Evolutionary conservation across 73 alveolate species (phyloP).

Genomic region (Paramecium caudatum): DNA sequence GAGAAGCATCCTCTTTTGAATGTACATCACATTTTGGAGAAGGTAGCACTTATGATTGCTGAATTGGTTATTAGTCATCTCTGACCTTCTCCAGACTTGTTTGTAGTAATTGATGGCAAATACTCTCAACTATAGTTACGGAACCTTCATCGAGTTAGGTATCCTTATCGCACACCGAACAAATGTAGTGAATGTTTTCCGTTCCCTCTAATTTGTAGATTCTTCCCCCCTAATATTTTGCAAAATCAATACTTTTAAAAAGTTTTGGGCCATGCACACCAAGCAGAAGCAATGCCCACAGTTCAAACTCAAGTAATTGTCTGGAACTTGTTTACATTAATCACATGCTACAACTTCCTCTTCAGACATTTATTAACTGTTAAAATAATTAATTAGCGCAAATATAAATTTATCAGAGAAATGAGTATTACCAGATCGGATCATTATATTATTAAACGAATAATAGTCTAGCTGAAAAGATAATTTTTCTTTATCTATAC

Average conservation of each 20-base stretch:
- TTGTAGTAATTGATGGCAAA: slow-evolving; percentile 16
- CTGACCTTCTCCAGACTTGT: neutral
- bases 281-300: slow-evolving; percentile 61
- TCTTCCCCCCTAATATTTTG: slow-evolving; percentile 57
- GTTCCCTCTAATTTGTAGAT: slow-evolving; percentile 53
- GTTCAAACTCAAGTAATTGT: slow-evolving; percentile 48
- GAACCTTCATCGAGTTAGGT: slow-evolving; percentile 58
- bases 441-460: no score
- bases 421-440: no score
- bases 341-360: slow-evolving; percentile 53
- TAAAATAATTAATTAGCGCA: slow-evolving; percentile 53
- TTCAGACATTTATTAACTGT: slow-evolving; percentile 57
- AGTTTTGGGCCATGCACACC: slow-evolving; percentile 46
- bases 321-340: slow-evolving; percentile 63
- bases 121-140: slow-evolving; percentile 24
- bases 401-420: neutral
- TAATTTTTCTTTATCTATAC: no score
- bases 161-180: slow-evolving; percentile 52
- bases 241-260: slow-evolving; percentile 21
- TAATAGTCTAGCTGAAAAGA: no score
- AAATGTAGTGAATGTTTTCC: slow-evolving; percentile 28
- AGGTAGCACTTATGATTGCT: neutral
- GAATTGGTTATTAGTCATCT: neutral
- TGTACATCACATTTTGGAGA: slow-evolving; percentile 49
- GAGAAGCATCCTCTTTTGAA: slow-evolving; percentile 46